A percentile compares a stretch with the other conserved stretches of the same genome.
These are phyloP conservation scores for Cetradonia linearis DNA, from an alignment of 495 filamentous ascomycete species.

Conservation along the genomic window DNA sequence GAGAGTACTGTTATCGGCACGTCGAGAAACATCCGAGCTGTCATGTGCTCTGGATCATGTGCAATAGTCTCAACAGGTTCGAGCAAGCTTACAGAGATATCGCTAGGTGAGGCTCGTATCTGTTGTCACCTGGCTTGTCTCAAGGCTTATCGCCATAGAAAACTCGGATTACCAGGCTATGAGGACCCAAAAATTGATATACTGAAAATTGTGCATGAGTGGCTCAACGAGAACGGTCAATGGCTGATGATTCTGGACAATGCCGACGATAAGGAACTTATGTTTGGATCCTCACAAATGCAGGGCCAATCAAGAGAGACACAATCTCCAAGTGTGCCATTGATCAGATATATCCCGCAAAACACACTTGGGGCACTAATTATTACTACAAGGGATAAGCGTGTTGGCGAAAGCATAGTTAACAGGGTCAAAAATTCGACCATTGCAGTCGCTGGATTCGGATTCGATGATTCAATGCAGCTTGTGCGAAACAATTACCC, in stretches of 20 bases:
- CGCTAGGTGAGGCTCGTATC: conserved; percentile 18
- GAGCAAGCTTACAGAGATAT: conserved; percentile 32
- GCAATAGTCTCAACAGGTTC: conserved; percentile 28
- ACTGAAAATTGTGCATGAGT: conserved; percentile 30
- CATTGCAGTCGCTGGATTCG: not conserved
- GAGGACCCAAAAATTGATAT: conserved; percentile 30
- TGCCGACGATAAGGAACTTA: conserved; percentile 35
- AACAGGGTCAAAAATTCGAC: conserved; percentile 3
- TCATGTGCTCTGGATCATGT: conserved; percentile 35
- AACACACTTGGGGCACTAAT: conserved; percentile 20
- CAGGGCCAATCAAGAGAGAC: not conserved
- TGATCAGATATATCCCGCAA: conserved; percentile 23
- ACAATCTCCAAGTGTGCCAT: not conserved
- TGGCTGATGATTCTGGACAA: conserved; percentile 44
- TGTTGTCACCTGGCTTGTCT: too few species aligned
- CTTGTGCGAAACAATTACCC: not conserved
- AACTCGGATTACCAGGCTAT: conserved; percentile 27
- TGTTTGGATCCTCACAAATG: conserved; percentile 17
- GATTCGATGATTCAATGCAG: not conserved
- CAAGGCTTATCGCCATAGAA: not conserved
- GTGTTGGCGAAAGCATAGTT: conserved; percentile 10
- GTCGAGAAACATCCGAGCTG: conserved; percentile 18
- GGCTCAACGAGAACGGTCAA: conserved; percentile 29
- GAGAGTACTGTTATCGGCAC: conserved; percentile 30
- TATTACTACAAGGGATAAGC: conserved; percentile 25